Evolutionary conservation across 129 eudicot species (phyloP), one percentile per base, ranked within the genome.

Genomic region (Oenanthe sinensis): DNA sequence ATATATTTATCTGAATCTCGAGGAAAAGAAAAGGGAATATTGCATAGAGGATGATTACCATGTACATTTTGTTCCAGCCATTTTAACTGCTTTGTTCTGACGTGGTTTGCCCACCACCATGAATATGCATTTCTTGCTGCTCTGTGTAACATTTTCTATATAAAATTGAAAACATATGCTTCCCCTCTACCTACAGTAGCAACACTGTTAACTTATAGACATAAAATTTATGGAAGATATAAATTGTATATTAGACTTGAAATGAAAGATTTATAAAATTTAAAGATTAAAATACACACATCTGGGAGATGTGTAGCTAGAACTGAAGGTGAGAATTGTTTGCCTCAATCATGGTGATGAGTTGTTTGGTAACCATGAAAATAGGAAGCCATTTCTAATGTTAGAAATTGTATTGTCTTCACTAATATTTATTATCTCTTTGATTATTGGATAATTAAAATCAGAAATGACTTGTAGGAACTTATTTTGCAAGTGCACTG

Each of bases 101-200:
- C 86, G 85, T 90, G 94, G 83, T 88, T 90, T 40, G 95, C 95
- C 91, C 95, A 90, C 94, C 94, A 90, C 91, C 95, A 87, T 68
- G 95, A 87, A 90, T 90, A 90, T 78, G 91, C 95, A 82, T 84
- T 90, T 71, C 82, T 81, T 78, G 91, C 84, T 73, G 95, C 91
- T 82, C 95, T 86, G 52, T 89, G 79, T 87, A 90, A 82, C 91
- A 90, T 90, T 67, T 1, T 72, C 8, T 73, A 24, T 71, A 22
- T 5, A 50, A 4, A 50, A 4, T 16, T 17, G 19, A 50, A 50
- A 17, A 16, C 58, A 50, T 50, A 50, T 60, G 62, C 24, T 52
- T 19, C 22, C 17, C 62, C n/a, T 20, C 15, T 15, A n/a, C 33
- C 12, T 24, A 39, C 1, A 26, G 71, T 28, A 63, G 36, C 71